Evolutionary conservation across 2,329 filamentous ascomycete species (phyloP).

Genomic region (Keithomyces neogunnii): DNA sequence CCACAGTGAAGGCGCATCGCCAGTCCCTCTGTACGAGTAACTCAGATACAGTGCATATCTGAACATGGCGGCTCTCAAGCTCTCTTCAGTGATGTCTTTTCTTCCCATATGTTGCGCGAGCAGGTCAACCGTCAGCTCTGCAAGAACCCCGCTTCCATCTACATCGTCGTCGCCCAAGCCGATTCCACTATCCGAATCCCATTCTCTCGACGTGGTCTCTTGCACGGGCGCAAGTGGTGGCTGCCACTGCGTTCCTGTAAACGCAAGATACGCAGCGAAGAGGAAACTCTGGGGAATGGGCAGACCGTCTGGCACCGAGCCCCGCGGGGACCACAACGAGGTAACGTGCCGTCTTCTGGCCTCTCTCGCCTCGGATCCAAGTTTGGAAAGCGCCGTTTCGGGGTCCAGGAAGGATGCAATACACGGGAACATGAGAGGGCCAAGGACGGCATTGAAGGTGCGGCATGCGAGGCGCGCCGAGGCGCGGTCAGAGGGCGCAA

Average conservation of each 20-base stretch:
- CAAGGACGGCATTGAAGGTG: slow-evolving; percentile 22
- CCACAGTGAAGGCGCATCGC: slow-evolving; percentile 22
- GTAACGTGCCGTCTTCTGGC: slow-evolving; percentile 13
- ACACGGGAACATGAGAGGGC: slow-evolving; percentile 16
- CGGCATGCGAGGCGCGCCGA: slow-evolving; percentile 23
- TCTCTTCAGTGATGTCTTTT: slow-evolving; percentile 14
- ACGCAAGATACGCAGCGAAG: slow-evolving; percentile 19
- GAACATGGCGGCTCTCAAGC: slow-evolving; percentile 20
- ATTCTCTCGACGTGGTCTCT: not conserved
- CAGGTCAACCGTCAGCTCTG: slow-evolving; percentile 11
- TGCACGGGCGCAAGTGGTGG: not conserved
- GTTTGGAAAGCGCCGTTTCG: slow-evolving; percentile 13
- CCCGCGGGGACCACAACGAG: slow-evolving; percentile 27
- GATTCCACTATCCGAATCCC: slow-evolving; percentile 7
- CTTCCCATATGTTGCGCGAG: slow-evolving; percentile 12
- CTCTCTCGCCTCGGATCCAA: slow-evolving; percentile 14
- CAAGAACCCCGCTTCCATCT: not conserved
- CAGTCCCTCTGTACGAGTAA: slow-evolving; percentile 17
- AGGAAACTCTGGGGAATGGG: slow-evolving; percentile 23
- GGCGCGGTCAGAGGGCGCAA: slow-evolving; percentile 14
- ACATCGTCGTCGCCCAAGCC: slow-evolving; percentile 5
- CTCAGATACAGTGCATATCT: slow-evolving; percentile 27
- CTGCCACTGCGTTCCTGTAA: slow-evolving; percentile 17
- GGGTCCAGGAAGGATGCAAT: slow-evolving; percentile 23
- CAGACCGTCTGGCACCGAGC: slow-evolving; percentile 20